Evolutionary conservation across 257 asterid species (phyloP).

Genomic region (Solanum dulcamara): DNA sequence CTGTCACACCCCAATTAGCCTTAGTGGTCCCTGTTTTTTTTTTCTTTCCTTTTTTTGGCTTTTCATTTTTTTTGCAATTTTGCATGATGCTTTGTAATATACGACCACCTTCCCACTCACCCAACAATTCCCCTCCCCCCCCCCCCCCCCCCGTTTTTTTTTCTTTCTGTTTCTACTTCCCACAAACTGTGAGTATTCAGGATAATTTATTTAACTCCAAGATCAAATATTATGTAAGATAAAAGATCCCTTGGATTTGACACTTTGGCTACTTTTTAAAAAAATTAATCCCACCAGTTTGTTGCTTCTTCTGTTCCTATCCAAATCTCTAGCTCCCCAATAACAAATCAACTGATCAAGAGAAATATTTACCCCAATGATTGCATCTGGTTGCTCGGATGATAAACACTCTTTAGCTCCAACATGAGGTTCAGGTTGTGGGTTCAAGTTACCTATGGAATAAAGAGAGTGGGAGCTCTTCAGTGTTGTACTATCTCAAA

Average conservation of each 20-base stretch:
- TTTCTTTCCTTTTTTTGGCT: not conserved
- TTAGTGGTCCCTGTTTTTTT: slow-evolving; percentile 45
- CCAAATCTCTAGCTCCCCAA: not conserved
- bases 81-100: not conserved
- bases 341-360: not conserved
- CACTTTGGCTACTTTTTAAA: slow-evolving; percentile 6
- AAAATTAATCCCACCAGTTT: slow-evolving; percentile 1
- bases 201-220: slow-evolving; percentile 18
- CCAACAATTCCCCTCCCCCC: not conserved
- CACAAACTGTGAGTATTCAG: not conserved
- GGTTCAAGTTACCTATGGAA: too few species aligned
- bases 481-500: too few species aligned
- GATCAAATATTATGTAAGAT: not conserved
- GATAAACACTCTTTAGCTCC: too few species aligned
- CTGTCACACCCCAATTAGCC: slow-evolving; percentile 36
- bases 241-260: slow-evolving; percentile 1
- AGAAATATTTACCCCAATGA: not conserved
- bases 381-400: too few species aligned
- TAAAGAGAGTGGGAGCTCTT: too few species aligned
- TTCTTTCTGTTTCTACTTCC: not conserved
- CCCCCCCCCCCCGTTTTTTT: too few species aligned
- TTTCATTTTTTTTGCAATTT: not conserved
- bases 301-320: slow-evolving; percentile 1
- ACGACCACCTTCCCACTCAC: slow-evolving; percentile 1
- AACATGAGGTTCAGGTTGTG: too few species aligned